phyloP scores from a whole-genome alignment of 345 rosid genomes.

The Eucalyptus viminalis region DNA sequence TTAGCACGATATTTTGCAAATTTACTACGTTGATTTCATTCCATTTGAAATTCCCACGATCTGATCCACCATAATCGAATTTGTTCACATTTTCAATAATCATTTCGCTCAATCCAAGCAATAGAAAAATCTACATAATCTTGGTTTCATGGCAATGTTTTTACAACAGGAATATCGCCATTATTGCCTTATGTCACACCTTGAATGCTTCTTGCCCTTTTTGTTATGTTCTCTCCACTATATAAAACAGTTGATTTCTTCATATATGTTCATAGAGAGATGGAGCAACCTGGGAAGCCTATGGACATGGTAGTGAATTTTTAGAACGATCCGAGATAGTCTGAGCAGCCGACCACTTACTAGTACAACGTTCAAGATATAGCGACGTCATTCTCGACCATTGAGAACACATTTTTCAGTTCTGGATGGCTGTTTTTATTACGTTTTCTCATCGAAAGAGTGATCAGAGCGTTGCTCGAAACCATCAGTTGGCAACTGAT shows the following conservation, averaged over 20 bases:
- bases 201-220: not conserved
- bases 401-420: not conserved
- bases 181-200: not conserved
- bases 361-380: not conserved
- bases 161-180: no score
- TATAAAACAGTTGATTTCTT: not conserved
- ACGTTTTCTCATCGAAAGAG: no score
- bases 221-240: not conserved
- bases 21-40: not conserved
- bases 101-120: no score
- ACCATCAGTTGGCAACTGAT: no score
- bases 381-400: not conserved
- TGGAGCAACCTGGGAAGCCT: not conserved
- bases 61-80: no score
- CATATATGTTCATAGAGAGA: not conserved
- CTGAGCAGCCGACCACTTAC: not conserved
- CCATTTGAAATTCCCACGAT: not conserved
- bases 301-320: not conserved
- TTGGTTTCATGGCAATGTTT: not conserved
- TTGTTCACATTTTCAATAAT: no score
- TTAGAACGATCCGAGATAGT: not conserved
- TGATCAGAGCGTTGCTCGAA: no score
- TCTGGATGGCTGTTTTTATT: not conserved
- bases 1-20: not conserved
- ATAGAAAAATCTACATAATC: no score